A percentile compares a stretch with the other conserved stretches of the same genome.
Evolutionary conservation across 768 basidiomycete genomes (phyloP).

Genomic region (Tulasnella sp.): DNA sequence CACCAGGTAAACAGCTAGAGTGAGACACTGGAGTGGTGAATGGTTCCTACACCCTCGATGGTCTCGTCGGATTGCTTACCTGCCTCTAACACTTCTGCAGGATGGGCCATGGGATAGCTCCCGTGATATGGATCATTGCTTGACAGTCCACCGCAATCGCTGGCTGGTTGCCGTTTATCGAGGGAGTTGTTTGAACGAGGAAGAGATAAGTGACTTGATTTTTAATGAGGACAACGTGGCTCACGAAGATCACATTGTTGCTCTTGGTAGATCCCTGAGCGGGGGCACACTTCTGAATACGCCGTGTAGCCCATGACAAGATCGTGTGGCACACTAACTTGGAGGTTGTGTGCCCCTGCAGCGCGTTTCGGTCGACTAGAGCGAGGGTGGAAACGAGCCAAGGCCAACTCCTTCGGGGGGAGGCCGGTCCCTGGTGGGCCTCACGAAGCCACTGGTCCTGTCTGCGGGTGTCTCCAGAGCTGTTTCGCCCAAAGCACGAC

Average conservation of each 20-base stretch:
- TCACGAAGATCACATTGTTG: no score
- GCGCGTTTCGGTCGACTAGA: no score
- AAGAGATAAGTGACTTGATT: background rate
- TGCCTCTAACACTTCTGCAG: background rate
- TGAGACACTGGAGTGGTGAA: background rate
- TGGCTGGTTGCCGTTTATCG: background rate
- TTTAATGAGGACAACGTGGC: background rate
- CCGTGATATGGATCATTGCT: background rate
- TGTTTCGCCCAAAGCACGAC: background rate
- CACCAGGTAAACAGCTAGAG: background rate
- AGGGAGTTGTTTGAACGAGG: no score
- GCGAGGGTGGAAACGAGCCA: no score
- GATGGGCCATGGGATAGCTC: background rate
- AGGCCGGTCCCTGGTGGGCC: background rate
- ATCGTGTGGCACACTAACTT: no score
- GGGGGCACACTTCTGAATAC: no score
- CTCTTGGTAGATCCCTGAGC: no score
- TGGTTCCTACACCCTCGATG: background rate
- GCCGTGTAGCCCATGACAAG: no score
- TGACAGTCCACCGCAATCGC: background rate
- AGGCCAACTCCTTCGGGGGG: background rate
- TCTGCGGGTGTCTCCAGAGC: background rate
- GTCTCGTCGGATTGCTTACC: background rate
- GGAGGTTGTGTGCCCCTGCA: no score
- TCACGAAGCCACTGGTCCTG: background rate